Evolutionary conservation across 345 rosid genomes (phyloP), one percentile per base, ranked within the genome.

Genomic region (Fremontodendron californicum): DNA sequence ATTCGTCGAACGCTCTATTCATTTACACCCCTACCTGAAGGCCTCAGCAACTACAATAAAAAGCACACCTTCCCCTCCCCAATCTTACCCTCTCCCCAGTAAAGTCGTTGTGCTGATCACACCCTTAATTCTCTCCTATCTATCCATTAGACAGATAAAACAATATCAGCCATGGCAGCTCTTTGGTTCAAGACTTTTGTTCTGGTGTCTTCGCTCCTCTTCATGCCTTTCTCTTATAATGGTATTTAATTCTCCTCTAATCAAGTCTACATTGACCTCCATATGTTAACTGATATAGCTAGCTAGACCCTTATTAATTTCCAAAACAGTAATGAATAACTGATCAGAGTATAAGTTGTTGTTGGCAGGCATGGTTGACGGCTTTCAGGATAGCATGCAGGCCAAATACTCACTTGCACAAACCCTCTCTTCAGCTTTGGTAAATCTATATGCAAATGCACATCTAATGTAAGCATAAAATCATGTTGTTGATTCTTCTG

Each of bases 191-290:
- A 86, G 16, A 10, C 87, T 61, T 63, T 80, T 69, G 76, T 88
- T 85, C 75, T 91, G 9, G 5, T 86, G 49, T 76, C 79, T 78
- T 25, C 84, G 73, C 79, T 90, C 46, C 58, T 88, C 70, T 45
- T 81, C 73, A 67, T 86, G 70, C 79, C 80, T 71, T 75, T 71
- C 49, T 81, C 83, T 79, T 70, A 84, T n/a, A n/a, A n/a, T 74
- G 88, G 87, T 85, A 39, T 39, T 23, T 46, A 55, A 4, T 37
- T 5, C 25, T 9, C 29, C 64, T n/a, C 21, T n/a, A 65, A 19
- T 37, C 35, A 51, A 51, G 7, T 48, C 3, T 12, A 27, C 23
- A 5, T 49, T 29, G 5, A 16, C 51, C 33, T 11, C 51, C 4
- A 33, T 33, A 33, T n/a, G n/a, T n/a, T n/a, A n/a, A n/a, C n/a